Conservation (phyloP, 805 yeast species). For the Candida vaughaniae region DNA sequence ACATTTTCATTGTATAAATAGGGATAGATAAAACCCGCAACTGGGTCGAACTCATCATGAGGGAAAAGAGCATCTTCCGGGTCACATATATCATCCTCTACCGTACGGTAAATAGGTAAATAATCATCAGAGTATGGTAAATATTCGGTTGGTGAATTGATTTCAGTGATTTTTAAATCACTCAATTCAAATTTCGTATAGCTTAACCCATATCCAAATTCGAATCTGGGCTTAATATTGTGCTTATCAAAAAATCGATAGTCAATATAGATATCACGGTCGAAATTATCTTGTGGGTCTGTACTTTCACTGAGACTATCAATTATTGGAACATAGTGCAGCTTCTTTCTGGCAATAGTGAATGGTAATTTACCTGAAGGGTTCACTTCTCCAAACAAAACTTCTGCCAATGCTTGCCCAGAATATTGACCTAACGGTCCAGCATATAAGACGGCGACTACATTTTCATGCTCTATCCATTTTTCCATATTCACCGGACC, state of each 20-base stretch:
- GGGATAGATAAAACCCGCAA: slow-evolving; percentile 58
- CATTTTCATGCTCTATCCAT: slow-evolving; percentile 57
- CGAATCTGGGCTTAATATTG: slow-evolving; percentile 55
- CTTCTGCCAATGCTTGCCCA: slow-evolving; percentile 58
- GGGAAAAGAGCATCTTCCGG: slow-evolving; percentile 57
- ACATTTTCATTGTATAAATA: slow-evolving; percentile 42
- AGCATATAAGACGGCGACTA: slow-evolving; percentile 55
- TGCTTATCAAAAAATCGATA: slow-evolving; percentile 59
- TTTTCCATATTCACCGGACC: slow-evolving; percentile 61
- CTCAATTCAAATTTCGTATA: slow-evolving; percentile 44
- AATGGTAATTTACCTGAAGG: slow-evolving; percentile 67
- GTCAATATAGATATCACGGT: slow-evolving; percentile 51
- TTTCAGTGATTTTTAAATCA: slow-evolving; percentile 40
- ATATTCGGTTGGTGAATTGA: slow-evolving; percentile 44
- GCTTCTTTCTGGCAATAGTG: slow-evolving; percentile 55
- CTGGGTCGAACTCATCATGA: slow-evolving; percentile 49
- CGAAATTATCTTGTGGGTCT: slow-evolving; percentile 44
- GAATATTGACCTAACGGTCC: slow-evolving; percentile 58
- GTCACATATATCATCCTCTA: slow-evolving; percentile 50
- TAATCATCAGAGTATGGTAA: slow-evolving; percentile 48
- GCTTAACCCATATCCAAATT: slow-evolving; percentile 63
- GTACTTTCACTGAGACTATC: slow-evolving; percentile 27
- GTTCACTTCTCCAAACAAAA: slow-evolving; percentile 58
- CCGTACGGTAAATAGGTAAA: slow-evolving; percentile 38
- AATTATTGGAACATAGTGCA: slow-evolving; percentile 46